Base-by-base conservation (phyloP, 2,329 filamentous ascomycete species). In the Ophiocordyceps camponoti-saundersi region DNA sequence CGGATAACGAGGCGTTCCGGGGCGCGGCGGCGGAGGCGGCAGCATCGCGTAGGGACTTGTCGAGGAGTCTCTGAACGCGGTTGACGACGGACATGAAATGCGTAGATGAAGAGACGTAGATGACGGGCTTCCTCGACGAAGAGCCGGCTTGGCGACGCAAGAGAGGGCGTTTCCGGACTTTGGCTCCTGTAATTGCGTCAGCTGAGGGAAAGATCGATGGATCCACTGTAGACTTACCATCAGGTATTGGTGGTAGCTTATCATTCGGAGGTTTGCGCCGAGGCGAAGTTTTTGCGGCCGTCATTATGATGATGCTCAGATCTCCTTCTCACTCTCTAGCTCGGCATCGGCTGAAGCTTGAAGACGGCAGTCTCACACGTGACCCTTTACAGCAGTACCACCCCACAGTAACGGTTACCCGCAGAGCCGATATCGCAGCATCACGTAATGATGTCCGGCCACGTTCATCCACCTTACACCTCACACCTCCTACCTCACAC, bases 41-140 rank as follows among this genome's bases (percentile, higher is more conserved):
- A 3, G 8, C 22, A 30, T 44, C 53, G 44, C 57, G 63, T 13
- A 71, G 65, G 4, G 73, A 69, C 36, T 72, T 67, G 42, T 74
- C 66, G 4, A 88, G 75, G 1, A 79, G 71, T 49, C 77, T 77
- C 50, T 77, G 74, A 15, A 80, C 73, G 45, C 82, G 79, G 55
- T 77, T 78, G 13, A 85, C 71, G 5, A 76, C 69, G 12, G 80
- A 75, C 61, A 85, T 75, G 66, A 85, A 84, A 7, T 80, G 78
- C 0, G 81, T 79, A 36, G 68, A 68, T 40, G 73, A 63, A 36
- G 76, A 78, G 48, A 88, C 68, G 65, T 86, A 85, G 60, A 88
- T 68, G 50, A 74, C 58, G 43, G 61, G 63, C 8, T 63, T 57
- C 45, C 65, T 68, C 44, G 67, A 65, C 20, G 69, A 66, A 15